A percentile compares a stretch with the other conserved stretches of the same genome.
Evolutionary conservation across 1,284 basidiomycete species (phyloP).

Genomic region (Cystobasidium slooffiae): DNA sequence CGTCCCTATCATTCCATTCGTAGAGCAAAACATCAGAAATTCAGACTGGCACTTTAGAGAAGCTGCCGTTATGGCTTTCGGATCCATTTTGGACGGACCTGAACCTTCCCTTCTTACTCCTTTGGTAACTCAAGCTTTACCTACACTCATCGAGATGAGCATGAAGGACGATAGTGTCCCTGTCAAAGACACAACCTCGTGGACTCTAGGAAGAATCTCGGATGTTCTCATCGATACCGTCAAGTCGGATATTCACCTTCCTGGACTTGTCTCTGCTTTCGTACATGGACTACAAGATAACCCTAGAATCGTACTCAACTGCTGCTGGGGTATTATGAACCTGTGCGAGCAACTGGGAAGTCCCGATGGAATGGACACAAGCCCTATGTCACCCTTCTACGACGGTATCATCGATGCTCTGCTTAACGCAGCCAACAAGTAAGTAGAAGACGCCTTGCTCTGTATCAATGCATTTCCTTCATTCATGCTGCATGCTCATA

Average conservation of each 20-base stretch:
- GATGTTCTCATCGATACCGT: constrained; percentile 86
- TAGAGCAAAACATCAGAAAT: constrained; percentile 91
- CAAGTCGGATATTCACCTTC: constrained; percentile 86
- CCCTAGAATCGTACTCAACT: constrained; percentile 83
- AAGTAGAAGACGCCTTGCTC: neutral
- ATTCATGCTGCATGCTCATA: neutral
- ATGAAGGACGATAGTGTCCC: constrained; percentile 83
- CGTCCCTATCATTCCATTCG: constrained; percentile 92
- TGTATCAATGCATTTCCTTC: neutral
- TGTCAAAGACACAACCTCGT: constrained; percentile 96
- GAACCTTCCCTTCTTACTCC: constrained; percentile 83
- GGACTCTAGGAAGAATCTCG: constrained; percentile 95
- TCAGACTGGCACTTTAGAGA: constrained; percentile 92
- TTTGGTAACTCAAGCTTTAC: constrained; percentile 91
- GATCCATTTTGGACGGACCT: constrained; percentile 95
- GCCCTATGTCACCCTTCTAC: constrained; percentile 84
- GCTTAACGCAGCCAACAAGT: constrained; percentile 83
- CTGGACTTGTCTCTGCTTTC: constrained; percentile 79
- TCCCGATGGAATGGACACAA: constrained; percentile 61
- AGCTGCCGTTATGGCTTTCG: constrained; percentile 97
- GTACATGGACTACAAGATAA: constrained; percentile 80
- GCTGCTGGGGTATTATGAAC: constrained; percentile 97
- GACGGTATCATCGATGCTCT: constrained; percentile 82
- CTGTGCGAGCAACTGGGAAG: constrained; percentile 78
- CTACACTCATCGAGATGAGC: constrained; percentile 87